A percentile compares a stretch with the other conserved stretches of the same genome.
These are phyloP conservation scores for Capsella bursapastoris DNA, from an alignment of 345 rosid species.

Conservation along the genomic window DNA sequence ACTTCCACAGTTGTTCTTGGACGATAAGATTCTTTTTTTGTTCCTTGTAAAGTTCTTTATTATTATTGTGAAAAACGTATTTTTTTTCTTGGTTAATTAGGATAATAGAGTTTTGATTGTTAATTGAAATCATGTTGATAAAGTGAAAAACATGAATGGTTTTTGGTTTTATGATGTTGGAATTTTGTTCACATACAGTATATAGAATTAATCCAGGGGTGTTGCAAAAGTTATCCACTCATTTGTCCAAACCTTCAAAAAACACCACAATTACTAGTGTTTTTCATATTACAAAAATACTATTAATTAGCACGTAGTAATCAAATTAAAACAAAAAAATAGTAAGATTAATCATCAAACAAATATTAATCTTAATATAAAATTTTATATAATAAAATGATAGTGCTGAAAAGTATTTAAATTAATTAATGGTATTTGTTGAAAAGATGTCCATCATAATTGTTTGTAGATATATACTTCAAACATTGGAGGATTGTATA, in stretches of 20 bases:
- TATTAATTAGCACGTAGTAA: no score
- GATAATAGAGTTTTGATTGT: neutral
- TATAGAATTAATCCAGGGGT: no score
- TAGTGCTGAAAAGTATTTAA: neutral
- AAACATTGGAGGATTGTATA: neutral
- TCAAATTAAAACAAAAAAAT: no score
- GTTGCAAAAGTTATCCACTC: no score
- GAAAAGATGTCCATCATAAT: neutral
- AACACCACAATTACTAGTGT: no score
- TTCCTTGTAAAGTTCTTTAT: slow-evolving; percentile 27
- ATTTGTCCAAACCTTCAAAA: no score
- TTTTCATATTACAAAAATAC: no score
- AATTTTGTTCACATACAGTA: no score
- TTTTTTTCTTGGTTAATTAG: slow-evolving; percentile 9
- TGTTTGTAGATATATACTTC: neutral
- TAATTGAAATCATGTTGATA: neutral
- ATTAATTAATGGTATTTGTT: neutral
- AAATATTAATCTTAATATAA: neutral
- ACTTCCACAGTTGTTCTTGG: slow-evolving; percentile 47
- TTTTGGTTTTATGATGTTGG: neutral
- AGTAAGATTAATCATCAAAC: neutral
- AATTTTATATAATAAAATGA: neutral
- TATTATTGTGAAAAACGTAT: neutral
- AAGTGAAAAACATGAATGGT: neutral
- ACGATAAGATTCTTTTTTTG: slow-evolving; percentile 26